phyloP scores from a whole-genome alignment of 257 asterid species.

The Solanum chmielewskii region DNA sequence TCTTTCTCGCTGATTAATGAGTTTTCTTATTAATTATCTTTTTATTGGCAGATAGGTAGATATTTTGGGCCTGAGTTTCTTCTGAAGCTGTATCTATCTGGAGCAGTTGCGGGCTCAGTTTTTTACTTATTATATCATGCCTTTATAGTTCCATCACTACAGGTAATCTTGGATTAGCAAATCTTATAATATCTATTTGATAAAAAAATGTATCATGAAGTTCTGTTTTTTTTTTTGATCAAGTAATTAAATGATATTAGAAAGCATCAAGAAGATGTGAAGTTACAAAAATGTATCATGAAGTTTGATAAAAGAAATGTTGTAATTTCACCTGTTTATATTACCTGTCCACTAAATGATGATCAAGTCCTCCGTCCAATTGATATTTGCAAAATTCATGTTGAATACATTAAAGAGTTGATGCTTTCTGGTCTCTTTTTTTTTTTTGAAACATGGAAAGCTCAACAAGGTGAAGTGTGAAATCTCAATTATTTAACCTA shows the following conservation, averaged over 20 bases:
- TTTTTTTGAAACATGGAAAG: neutral
- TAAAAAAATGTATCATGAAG: neutral
- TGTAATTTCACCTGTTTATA: neutral
- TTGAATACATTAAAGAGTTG: neutral
- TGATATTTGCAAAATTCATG: neutral
- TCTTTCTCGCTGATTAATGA: neutral
- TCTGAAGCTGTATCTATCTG: constrained; percentile 68
- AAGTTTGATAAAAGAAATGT: neutral
- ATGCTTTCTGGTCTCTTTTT: neutral
- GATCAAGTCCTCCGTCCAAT: neutral
- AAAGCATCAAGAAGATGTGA: too few species aligned
- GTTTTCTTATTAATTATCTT: neutral
- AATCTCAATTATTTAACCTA: neutral
- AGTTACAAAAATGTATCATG: neutral
- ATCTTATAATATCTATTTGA: neutral
- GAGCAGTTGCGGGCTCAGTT: constrained; percentile 79
- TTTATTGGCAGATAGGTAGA: constrained; percentile 45
- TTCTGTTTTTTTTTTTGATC: neutral
- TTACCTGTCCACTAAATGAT: neutral
- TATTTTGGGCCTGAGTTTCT: constrained; percentile 67
- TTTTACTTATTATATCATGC: constrained; percentile 68
- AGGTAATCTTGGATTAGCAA: constrained; percentile 29
- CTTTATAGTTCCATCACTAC: constrained; percentile 38
- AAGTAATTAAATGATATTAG: too few species aligned
- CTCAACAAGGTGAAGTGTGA: neutral